These are phyloP conservation scores for Cladosporium oxysporum DNA, from an alignment of 2,329 filamentous ascomycete species.

Conservation along the genomic window DNA sequence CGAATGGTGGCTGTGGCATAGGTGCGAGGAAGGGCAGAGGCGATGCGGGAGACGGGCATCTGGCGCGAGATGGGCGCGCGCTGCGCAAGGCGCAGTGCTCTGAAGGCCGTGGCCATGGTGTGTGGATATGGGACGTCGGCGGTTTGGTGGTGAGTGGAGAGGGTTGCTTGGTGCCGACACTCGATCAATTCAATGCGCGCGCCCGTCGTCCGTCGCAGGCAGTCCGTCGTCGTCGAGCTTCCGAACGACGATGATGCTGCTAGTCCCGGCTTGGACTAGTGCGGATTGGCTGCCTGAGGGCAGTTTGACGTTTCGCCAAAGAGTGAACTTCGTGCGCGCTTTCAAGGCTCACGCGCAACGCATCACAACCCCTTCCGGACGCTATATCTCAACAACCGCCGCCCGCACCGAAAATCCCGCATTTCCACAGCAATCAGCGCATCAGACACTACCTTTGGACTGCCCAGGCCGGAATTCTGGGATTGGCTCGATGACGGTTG, in stretches of 20 bases:
- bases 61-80: conserved; percentile 33
- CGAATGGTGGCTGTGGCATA: conserved; percentile 26
- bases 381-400: conserved; percentile 33
- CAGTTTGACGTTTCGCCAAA: conserved; percentile 4
- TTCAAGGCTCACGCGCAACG: conserved; percentile 9
- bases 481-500: conserved; percentile 25
- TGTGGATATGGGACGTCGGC: conserved; percentile 15
- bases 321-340: conserved; percentile 9
- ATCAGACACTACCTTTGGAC: conserved; percentile 19
- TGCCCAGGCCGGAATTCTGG: not conserved
- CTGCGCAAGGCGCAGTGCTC: conserved; percentile 31
- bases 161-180: not conserved
- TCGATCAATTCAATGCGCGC: conserved; percentile 17
- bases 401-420: conserved; percentile 36
- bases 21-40: conserved; percentile 29
- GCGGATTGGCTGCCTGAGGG: conserved; percentile 3
- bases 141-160: conserved; percentile 2
- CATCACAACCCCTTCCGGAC: conserved; percentile 20
- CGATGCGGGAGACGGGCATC: conserved; percentile 26
- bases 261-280: not conserved
- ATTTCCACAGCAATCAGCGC: conserved; percentile 30
- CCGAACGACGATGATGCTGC: not conserved
- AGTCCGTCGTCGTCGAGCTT: conserved; percentile 16
- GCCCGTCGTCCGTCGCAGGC: conserved; percentile 13
- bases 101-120: conserved; percentile 32